These are phyloP conservation scores for Skeletonema tropicum DNA, from an alignment of 108 stramenopile genomes.

Conservation along the genomic window DNA sequence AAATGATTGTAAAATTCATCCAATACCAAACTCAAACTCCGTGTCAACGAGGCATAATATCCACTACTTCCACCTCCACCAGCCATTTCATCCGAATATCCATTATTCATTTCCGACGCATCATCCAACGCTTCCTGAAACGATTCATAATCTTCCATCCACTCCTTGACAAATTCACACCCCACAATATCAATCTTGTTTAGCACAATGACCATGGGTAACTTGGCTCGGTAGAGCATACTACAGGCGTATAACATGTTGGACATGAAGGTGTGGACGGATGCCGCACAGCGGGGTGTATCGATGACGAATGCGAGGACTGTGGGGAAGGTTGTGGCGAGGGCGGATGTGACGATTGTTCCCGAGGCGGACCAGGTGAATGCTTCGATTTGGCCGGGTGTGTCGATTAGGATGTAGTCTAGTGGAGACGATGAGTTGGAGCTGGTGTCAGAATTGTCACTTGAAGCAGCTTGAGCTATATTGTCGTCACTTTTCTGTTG, in stretches of 20 bases:
- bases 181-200: constrained; percentile 95
- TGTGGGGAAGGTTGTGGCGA: constrained; percentile 96
- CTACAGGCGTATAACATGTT: constrained; percentile 99
- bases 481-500: background rate
- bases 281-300: constrained; percentile 91
- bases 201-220: constrained; percentile 95
- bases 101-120: constrained; percentile 38
- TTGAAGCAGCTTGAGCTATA: background rate
- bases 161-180: constrained; percentile 90
- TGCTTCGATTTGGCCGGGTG: constrained; percentile 99
- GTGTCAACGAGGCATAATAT: constrained; percentile 92
- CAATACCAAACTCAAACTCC: constrained; percentile 91
- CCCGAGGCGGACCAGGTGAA: constrained; percentile 99
- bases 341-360: constrained; percentile 90
- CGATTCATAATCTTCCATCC: constrained; percentile 98
- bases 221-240: constrained; percentile 93
- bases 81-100: constrained; percentile 45
- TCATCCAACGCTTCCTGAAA: constrained; percentile 96
- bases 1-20: constrained; percentile 98
- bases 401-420: constrained; percentile 94
- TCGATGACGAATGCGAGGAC: constrained; percentile 95
- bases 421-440: constrained; percentile 27
- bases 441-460: too few relatives aligned
- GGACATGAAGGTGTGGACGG: constrained; percentile 98
- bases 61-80: constrained; percentile 46